A percentile compares a stretch with the other conserved stretches of the same genome.
Conservation (phyloP, 345 rosid species). For the Salix arbutifolia region DNA sequence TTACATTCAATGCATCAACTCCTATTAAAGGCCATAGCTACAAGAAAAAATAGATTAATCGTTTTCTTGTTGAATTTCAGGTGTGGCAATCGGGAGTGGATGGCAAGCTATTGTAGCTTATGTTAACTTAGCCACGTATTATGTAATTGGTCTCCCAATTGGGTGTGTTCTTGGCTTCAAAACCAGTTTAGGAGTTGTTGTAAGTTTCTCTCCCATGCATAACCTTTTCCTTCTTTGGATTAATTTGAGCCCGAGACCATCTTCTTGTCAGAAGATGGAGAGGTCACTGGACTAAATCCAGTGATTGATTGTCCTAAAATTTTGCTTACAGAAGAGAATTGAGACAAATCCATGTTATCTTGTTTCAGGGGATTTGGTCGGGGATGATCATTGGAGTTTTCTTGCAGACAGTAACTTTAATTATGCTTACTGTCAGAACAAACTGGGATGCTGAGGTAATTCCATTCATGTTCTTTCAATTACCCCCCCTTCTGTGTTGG, state of each 20-base stretch:
- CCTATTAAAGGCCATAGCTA: not conserved
- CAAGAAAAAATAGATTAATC: not conserved
- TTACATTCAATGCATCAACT: not conserved
- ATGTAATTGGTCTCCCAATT: constrained; percentile 83
- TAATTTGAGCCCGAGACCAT: not conserved
- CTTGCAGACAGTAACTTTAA: constrained; percentile 58
- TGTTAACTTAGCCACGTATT: constrained; percentile 69
- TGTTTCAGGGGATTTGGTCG: constrained; percentile 88
- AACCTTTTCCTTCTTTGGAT: not conserved
- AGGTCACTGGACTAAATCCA: not conserved
- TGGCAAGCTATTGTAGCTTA: constrained; percentile 96
- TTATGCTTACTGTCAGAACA: constrained; percentile 65
- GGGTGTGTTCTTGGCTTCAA: constrained; percentile 90
- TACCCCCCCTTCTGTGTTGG: too few species aligned
- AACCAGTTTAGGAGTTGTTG: constrained; percentile 72
- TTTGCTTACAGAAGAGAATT: not conserved
- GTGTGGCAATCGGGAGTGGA: constrained; percentile 98
- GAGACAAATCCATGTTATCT: not conserved
- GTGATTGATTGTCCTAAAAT: not conserved
- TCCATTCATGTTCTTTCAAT: too few species aligned
- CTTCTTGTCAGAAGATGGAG: not conserved
- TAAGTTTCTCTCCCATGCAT: constrained; percentile 27
- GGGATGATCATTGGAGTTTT: constrained; percentile 78
- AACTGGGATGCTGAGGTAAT: constrained; percentile 75
- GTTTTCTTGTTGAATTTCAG: constrained; percentile 20